Evolutionary conservation across 1,284 basidiomycete species (phyloP).

Genomic region (Singerocomus inundabilis): DNA sequence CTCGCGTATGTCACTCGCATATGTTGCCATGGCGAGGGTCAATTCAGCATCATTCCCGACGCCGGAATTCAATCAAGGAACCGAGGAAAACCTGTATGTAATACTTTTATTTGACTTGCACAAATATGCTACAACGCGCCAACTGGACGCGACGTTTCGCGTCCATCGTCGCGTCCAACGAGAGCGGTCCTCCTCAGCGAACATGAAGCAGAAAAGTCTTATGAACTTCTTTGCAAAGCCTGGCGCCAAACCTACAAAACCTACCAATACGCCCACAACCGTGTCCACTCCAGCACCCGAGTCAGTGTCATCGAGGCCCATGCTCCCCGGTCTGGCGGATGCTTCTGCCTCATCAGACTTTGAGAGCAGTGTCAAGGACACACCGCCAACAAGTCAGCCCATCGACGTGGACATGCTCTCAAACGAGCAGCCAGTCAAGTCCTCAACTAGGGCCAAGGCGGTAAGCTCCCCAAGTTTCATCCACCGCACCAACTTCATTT

Average conservation of each 20-base stretch:
- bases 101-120: not conserved
- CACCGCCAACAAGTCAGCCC: constrained; percentile 72
- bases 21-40: too few relatives aligned
- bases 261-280: constrained; percentile 18
- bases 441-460: constrained; percentile 5
- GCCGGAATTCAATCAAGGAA: too few relatives aligned
- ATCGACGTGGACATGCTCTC: constrained; percentile 71
- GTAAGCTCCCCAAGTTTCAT: constrained; percentile 13
- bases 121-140: constrained; percentile 26
- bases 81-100: too few relatives aligned
- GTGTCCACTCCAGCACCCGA: constrained; percentile 41
- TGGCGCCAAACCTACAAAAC: constrained; percentile 25
- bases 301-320: constrained; percentile 20
- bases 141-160: constrained; percentile 11
- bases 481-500: not conserved
- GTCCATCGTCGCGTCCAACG: constrained; percentile 11
- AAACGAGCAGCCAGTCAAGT: constrained; percentile 43
- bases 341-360: constrained; percentile 50
- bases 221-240: constrained; percentile 65
- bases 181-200: constrained; percentile 35
- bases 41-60: too few relatives aligned
- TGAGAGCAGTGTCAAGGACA: constrained; percentile 48
- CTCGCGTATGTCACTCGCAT: too few relatives aligned
- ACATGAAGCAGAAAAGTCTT: constrained; percentile 71
- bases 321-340: constrained; percentile 33